A percentile compares a stretch with the other conserved stretches of the same genome.
These are phyloP conservation scores for Neckera pumila DNA, from an alignment of 225 moss, liverwort and hornwort species.

Conservation along the genomic window DNA sequence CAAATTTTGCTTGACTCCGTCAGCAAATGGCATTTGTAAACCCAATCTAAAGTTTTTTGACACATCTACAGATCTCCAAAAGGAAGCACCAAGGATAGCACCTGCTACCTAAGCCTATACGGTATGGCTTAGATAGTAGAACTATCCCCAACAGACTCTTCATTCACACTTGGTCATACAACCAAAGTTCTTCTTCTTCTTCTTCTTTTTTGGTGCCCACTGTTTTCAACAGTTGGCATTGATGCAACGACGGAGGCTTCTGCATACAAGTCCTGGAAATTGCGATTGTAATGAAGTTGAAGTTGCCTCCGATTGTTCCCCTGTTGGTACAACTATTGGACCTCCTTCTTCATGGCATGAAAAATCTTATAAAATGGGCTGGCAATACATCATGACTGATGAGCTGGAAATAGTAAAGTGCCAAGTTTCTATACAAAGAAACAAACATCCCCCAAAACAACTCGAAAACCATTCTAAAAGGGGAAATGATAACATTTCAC, in stretches of 20 bases:
- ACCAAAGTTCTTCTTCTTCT: too few species aligned
- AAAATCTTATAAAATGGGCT: too few species aligned
- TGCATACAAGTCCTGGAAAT: background rate
- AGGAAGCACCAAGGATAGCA: too few species aligned
- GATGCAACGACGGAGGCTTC: background rate
- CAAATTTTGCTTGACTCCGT: too few species aligned
- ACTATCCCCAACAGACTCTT: too few species aligned
- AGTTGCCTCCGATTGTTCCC: background rate
- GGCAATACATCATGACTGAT: background rate
- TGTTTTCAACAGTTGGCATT: background rate
- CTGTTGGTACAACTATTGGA: background rate
- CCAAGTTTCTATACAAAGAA: background rate
- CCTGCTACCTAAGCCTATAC: too few species aligned
- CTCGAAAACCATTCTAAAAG: background rate
- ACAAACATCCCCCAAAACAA: fast-evolving
- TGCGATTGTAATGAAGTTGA: background rate
- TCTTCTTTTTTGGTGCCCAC: too few species aligned
- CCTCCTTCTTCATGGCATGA: background rate
- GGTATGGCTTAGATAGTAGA: too few species aligned
- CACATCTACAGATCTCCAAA: too few species aligned
- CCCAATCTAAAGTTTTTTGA: too few species aligned
- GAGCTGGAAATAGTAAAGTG: background rate
- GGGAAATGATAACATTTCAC: background rate
- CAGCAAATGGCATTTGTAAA: too few species aligned
- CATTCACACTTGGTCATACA: too few species aligned